phyloP scores from a whole-genome alignment of 1,284 basidiomycete species.

The Macrocybe sp. region DNA sequence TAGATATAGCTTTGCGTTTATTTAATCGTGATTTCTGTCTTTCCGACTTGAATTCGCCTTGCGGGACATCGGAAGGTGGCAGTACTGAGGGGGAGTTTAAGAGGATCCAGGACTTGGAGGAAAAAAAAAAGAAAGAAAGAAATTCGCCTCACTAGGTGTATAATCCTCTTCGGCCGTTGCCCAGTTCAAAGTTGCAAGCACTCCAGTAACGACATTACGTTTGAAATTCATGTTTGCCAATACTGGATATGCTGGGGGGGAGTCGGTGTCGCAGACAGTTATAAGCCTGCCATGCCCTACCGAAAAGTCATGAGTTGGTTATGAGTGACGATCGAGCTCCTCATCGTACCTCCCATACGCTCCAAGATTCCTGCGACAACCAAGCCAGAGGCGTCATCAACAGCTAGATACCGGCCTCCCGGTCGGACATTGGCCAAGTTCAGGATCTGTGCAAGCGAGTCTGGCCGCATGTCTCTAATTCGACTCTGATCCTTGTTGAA shows the following conservation, averaged over 20 bases:
- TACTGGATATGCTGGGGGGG: slow-evolving; percentile 89
- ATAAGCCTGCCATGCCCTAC: slow-evolving; percentile 78
- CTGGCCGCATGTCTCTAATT: slow-evolving; percentile 82
- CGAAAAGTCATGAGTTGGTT: slow-evolving; percentile 6
- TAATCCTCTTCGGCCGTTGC: slow-evolving; percentile 82
- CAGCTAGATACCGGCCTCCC: slow-evolving; percentile 83
- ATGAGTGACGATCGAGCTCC: slow-evolving; percentile 7
- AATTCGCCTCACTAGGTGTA: slow-evolving; percentile 44
- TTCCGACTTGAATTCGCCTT: slow-evolving; percentile 56
- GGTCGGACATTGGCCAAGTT: slow-evolving; percentile 82
- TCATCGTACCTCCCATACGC: slow-evolving; percentile 70
- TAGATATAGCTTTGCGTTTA: slow-evolving; percentile 64
- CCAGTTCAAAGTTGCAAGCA: slow-evolving; percentile 83
- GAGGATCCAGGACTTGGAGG: slow-evolving; percentile 3
- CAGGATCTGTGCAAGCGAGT: slow-evolving; percentile 87
- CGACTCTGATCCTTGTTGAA: slow-evolving; percentile 77
- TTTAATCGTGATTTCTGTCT: slow-evolving; percentile 64
- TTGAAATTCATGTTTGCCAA: slow-evolving; percentile 86
- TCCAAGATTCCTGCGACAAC: slow-evolving; percentile 84
- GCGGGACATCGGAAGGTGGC: slow-evolving; percentile 50
- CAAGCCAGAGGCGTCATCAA: slow-evolving; percentile 93
- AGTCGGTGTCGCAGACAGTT: slow-evolving; percentile 87
- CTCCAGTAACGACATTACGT: slow-evolving; percentile 46
- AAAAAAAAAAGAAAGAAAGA: slow-evolving; percentile 5
- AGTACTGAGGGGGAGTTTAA: slow-evolving; percentile 35